These are phyloP conservation scores for Litchi chinensis DNA, from an alignment of 345 rosid species.

Conservation along the genomic window DNA sequence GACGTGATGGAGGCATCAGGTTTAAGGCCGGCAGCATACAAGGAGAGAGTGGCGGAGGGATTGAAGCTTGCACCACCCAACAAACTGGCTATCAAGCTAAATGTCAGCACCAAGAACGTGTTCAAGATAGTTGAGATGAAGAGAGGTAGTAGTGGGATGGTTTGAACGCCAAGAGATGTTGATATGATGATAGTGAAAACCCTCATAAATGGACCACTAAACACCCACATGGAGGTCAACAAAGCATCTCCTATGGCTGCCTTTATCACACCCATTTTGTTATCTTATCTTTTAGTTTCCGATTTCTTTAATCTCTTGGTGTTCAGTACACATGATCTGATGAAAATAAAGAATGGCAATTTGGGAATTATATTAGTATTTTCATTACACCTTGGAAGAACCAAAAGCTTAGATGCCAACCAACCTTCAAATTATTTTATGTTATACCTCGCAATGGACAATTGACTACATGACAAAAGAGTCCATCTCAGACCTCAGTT, in stretches of 20 bases:
- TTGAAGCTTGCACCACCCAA: conserved; percentile 66
- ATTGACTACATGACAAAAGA: no score
- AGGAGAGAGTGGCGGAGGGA: conserved; percentile 47
- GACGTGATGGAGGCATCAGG: conserved; percentile 35
- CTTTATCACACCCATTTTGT: conserved; percentile 38
- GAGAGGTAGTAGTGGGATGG: conserved; percentile 17
- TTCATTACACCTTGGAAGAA: not conserved
- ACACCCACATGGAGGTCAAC: conserved; percentile 50
- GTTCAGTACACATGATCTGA: not conserved
- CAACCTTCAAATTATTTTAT: no score
- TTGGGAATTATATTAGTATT: not conserved
- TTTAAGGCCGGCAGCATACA: conserved; percentile 45
- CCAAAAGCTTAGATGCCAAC: not conserved
- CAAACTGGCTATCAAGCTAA: conserved; percentile 31
- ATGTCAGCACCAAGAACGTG: conserved; percentile 27
- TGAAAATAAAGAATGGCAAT: not conserved
- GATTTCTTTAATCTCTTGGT: not conserved
- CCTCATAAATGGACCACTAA: conserved; percentile 32
- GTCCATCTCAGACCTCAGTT: no score
- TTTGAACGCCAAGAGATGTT: conserved; percentile 29
- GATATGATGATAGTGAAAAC: conserved; percentile 30
- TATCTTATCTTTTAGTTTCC: not conserved
- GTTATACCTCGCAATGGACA: no score
- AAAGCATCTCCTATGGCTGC: conserved; percentile 48
- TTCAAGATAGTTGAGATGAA: conserved; percentile 35